phyloP scores from a whole-genome alignment of 257 asterid genomes.

The Echium plantagineum region DNA sequence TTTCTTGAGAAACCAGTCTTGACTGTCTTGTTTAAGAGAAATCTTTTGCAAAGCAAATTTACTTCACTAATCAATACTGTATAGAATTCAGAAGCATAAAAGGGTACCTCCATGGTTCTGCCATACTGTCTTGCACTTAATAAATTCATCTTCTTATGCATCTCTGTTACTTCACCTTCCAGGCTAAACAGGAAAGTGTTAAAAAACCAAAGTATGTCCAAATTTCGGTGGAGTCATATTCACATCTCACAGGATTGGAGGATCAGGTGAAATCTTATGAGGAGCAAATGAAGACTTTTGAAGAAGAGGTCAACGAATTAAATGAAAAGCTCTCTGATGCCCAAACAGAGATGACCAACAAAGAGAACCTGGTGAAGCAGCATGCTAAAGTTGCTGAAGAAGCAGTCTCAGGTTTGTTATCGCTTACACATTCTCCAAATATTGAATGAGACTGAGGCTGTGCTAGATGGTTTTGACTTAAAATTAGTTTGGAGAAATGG shows the following conservation, averaged over 20 bases:
- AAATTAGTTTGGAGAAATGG: constrained; percentile 6
- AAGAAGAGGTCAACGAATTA: constrained; percentile 63
- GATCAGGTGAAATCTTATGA: constrained; percentile 49
- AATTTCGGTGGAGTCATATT: constrained; percentile 65
- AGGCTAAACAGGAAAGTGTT: constrained; percentile 39
- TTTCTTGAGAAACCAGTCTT: background rate
- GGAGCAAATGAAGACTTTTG: constrained; percentile 56
- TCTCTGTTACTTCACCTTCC: constrained; percentile 7
- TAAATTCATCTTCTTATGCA: background rate
- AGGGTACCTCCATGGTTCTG: background rate
- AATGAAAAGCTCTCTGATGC: constrained; percentile 75
- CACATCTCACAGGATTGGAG: constrained; percentile 71
- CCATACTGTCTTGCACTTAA: background rate
- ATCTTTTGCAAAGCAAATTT: background rate
- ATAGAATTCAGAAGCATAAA: no score
- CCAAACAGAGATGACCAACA: constrained; percentile 52
- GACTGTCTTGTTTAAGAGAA: background rate
- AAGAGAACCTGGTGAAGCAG: constrained; percentile 83
- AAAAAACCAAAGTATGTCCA: constrained; percentile 71
- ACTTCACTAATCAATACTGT: no score
- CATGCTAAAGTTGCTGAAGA: constrained; percentile 98
- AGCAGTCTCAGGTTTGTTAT: constrained; percentile 80
- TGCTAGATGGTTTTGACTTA: no score
- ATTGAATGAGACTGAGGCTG: no score
- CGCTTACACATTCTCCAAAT: background rate